Conservation (phyloP, 2,329 filamentous ascomycete genomes). For the Trichoderma cornu-damae region DNA sequence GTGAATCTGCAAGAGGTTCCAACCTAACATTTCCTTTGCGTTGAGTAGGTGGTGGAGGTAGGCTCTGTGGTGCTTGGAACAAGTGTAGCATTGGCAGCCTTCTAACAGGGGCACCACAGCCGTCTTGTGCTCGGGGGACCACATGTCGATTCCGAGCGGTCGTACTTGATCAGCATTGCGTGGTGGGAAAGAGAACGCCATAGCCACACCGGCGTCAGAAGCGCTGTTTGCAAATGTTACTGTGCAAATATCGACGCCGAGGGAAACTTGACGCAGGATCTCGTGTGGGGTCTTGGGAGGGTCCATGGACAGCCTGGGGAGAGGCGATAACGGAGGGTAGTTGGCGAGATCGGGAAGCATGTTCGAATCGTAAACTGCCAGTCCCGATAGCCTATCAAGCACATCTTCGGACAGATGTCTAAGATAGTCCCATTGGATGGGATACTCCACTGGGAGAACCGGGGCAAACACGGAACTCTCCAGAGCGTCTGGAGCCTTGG, state of each 20-base stretch:
- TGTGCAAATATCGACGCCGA: slow-evolving; percentile 76
- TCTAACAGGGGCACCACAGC: slow-evolving; percentile 57
- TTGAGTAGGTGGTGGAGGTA: slow-evolving; percentile 82
- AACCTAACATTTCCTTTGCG: slow-evolving; percentile 94
- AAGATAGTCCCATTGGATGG: slow-evolving; percentile 76
- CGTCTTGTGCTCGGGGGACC: slow-evolving; percentile 56
- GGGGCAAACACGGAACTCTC: slow-evolving; percentile 54
- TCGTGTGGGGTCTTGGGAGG: slow-evolving; percentile 67
- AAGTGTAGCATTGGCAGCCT: slow-evolving; percentile 76
- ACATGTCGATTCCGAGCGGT: slow-evolving; percentile 74
- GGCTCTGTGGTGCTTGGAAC: slow-evolving; percentile 75
- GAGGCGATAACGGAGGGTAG: slow-evolving; percentile 47
- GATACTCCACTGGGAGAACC: slow-evolving; percentile 68
- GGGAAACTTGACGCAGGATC: slow-evolving; percentile 66
- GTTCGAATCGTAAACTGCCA: slow-evolving; percentile 74
- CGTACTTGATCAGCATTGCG: slow-evolving; percentile 21
- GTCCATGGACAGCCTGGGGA: slow-evolving; percentile 73
- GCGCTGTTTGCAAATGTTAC: slow-evolving; percentile 67
- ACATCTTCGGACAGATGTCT: slow-evolving; percentile 63
- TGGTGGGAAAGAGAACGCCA: slow-evolving; percentile 70
- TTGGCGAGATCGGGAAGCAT: slow-evolving; percentile 61
- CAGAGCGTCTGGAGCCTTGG: slow-evolving; percentile 26
- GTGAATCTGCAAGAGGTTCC: slow-evolving; percentile 88
- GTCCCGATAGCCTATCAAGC: slow-evolving; percentile 52
- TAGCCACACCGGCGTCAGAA: slow-evolving; percentile 80